Conservation (phyloP, 2,329 filamentous ascomycete species). For the Gnomoniopsis sp. region DNA sequence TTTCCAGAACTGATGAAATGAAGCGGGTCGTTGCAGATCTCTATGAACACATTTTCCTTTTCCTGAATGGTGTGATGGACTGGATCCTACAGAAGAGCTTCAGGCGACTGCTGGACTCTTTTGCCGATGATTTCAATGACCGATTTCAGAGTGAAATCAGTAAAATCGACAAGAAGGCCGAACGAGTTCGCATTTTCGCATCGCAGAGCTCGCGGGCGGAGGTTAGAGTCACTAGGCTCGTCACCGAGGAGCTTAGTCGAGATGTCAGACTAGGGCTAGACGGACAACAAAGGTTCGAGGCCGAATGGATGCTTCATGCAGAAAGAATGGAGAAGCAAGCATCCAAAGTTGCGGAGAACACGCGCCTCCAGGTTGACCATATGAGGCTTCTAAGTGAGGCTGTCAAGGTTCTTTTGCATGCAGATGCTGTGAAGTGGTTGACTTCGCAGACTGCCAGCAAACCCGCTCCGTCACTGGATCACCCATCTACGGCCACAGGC, state of each 20-base stretch:
- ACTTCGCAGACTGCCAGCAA: neutral
- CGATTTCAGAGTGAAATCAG: constrained; percentile 15
- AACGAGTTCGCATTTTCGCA: constrained; percentile 7
- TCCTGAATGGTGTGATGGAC: constrained; percentile 22
- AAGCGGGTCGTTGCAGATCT: constrained; percentile 16
- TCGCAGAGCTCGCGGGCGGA: constrained; percentile 18
- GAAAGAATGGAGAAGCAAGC: neutral
- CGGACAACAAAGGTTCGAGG: neutral
- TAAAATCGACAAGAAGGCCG: constrained; percentile 14
- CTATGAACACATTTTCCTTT: constrained; percentile 25
- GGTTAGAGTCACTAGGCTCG: constrained; percentile 7
- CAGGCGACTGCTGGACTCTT: constrained; percentile 19
- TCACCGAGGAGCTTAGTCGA: neutral
- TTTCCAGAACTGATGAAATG: constrained; percentile 19
- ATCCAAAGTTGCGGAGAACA: neutral
- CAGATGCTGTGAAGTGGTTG: neutral
- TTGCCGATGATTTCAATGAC: constrained; percentile 17
- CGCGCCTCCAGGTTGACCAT: neutral
- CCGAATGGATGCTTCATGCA: neutral
- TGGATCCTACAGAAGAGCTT: constrained; percentile 21
- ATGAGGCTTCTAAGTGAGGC: neutral
- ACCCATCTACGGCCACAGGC: neutral
- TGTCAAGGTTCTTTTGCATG: neutral
- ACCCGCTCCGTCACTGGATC: neutral
- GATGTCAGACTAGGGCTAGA: constrained; percentile 16